Evolutionary conservation across 2,329 filamentous ascomycete genomes (phyloP).

Genomic region (Venturia asperata): DNA sequence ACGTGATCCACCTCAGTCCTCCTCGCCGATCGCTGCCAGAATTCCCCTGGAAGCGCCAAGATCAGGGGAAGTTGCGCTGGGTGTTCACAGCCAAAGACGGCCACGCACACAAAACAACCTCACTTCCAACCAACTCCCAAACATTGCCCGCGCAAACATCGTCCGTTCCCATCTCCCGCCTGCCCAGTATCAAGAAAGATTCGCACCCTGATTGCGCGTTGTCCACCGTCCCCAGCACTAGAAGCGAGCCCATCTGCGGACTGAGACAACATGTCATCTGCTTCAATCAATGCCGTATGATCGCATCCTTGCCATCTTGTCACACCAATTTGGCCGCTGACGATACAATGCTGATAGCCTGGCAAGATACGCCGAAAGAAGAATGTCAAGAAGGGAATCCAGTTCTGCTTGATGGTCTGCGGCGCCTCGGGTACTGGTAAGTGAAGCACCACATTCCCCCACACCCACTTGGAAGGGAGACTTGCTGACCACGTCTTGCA

Average conservation of each 20-base stretch:
- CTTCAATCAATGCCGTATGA: slow-evolving; percentile 19
- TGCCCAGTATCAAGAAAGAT: background rate
- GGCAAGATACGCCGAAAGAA: slow-evolving; percentile 99
- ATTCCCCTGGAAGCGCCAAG: too few species aligned
- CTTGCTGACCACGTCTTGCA: slow-evolving; percentile 17
- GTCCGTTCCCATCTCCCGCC: background rate
- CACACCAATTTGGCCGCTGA: slow-evolving; percentile 20
- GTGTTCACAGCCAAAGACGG: background rate
- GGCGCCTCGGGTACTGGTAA: slow-evolving; percentile 96
- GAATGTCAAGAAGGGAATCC: slow-evolving; percentile 99
- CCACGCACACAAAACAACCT: background rate
- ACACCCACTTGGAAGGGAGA: background rate
- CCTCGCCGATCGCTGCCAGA: background rate
- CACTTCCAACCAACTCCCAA: background rate
- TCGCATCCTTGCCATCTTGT: slow-evolving; percentile 13
- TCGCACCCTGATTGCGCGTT: background rate
- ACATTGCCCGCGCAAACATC: background rate
- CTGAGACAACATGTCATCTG: slow-evolving; percentile 17
- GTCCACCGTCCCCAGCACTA: background rate
- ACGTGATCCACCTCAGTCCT: background rate
- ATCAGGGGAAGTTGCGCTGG: too few species aligned
- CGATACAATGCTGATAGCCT: slow-evolving; percentile 37
- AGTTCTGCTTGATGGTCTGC: slow-evolving; percentile 99
- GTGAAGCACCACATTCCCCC: slow-evolving; percentile 29
- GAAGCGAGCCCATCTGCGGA: background rate